A percentile compares a stretch with the other conserved stretches of the same genome.
These are phyloP conservation scores for Prunus mume DNA, from an alignment of 306 rosid species.

Conservation along the genomic window DNA sequence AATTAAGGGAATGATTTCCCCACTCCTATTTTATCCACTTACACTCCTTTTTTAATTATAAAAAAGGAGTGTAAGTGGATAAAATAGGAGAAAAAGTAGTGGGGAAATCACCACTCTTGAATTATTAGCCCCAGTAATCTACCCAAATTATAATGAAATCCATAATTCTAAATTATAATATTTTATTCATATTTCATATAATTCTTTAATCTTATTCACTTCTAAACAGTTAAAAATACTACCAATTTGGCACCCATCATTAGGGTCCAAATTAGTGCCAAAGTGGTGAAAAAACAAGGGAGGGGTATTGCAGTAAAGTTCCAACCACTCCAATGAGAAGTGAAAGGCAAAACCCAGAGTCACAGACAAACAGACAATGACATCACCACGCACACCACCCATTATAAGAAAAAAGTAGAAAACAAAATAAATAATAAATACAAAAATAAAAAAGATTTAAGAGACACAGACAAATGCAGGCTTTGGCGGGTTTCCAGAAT, in stretches of 20 bases:
- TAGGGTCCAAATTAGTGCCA: not conserved
- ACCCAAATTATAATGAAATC: not conserved
- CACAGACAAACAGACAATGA: not conserved
- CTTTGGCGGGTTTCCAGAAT: slow-evolving; percentile 45
- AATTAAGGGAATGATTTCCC: too few relatives aligned
- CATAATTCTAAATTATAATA: not conserved
- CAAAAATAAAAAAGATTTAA: slow-evolving; percentile 7
- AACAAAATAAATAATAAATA: not conserved
- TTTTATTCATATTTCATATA: too few relatives aligned
- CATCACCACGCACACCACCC: not conserved
- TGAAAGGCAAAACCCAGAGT: not conserved
- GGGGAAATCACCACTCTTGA: too few relatives aligned
- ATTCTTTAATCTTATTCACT: not conserved
- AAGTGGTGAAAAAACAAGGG: not conserved
- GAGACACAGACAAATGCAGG: slow-evolving; percentile 13
- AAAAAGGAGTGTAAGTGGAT: too few relatives aligned
- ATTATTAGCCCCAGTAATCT: not conserved
- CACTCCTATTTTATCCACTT: too few relatives aligned
- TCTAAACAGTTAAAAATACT: not conserved
- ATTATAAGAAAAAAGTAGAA: too few relatives aligned
- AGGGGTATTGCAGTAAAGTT: slow-evolving; percentile 2
- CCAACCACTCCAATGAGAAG: not conserved
- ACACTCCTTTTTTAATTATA: too few relatives aligned
- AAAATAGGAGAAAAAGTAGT: too few relatives aligned
- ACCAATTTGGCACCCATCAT: not conserved